Evolutionary conservation across 1,139 yeast species (phyloP), one percentile per base, ranked within the genome.

Genomic region (Lodderomyces oxycetoniae): DNA sequence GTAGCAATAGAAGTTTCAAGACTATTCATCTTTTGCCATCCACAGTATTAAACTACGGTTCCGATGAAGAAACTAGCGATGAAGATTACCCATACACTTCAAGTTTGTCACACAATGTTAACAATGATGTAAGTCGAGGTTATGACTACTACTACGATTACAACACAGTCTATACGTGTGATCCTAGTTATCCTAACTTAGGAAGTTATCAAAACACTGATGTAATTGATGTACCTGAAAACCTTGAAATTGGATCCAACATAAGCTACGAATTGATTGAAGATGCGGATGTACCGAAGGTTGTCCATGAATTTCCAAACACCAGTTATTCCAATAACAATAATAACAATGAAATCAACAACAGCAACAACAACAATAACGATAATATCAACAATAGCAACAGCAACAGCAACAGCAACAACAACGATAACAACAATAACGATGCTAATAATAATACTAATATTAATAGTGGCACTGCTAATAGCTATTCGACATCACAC

Each of bases 121-220:
- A 77, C 48, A 77, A 85, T 40, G 71, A 77, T 42, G 57, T 60
- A 27, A 61, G 65, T 41, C 71, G 93, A 58, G 91, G 95, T 32
- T 80, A 79, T 52, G 88, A 83, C 53, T 83, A 85, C 61, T 79
- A 80, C 53, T 88, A 88, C 54, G 95, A 88, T 59, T 87, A 87
- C 57, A 86, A 85, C 52, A 74, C 91, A 1, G 96, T 87, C 14
- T 86, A 83, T 52, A 72, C 78, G 3, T 72, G 67, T 25, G 77
- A 76, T 45, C 28, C 32, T 12, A 26, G 28, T 15, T 28, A 35
- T 8, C 28, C 17, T 20, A 74, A 75, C 14, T 24, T 24, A 14
- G 62, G 72, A 40, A 73, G 74, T 40, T 41, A 46, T 15, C 49
- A 50, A 27, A 43, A 48, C 3, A 69, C 72, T 50, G 59, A 59